Conservation (phyloP, 1,139 yeast genomes). For the Lodderomyces margitis region DNA sequence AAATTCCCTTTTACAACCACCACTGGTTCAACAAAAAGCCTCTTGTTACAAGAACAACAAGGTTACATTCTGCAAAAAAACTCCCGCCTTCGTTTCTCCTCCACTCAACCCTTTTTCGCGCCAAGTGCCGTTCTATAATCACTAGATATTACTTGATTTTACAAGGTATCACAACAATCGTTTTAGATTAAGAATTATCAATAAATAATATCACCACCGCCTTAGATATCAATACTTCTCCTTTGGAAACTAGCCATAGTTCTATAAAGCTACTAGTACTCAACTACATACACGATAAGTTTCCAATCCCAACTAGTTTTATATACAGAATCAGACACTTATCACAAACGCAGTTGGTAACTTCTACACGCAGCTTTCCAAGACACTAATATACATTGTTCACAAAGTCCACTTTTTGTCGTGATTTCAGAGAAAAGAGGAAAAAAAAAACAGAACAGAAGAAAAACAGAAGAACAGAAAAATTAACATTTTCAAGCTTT, state of each 20-base stretch:
- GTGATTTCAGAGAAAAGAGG: neutral
- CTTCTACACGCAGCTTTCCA: too few relatives aligned
- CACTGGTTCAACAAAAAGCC: too few relatives aligned
- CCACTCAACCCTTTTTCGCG: neutral
- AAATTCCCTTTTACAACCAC: neutral
- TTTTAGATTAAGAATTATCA: neutral
- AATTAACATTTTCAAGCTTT: too few relatives aligned
- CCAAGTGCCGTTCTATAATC: neutral
- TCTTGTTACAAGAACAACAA: neutral
- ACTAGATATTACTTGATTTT: too few relatives aligned
- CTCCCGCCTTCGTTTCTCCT: neutral
- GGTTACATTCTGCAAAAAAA: neutral
- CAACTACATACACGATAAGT: too few relatives aligned
- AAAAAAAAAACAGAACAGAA: neutral
- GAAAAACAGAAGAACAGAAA: too few relatives aligned
- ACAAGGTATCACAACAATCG: too few relatives aligned
- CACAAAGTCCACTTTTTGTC: neutral
- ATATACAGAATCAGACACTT: neutral
- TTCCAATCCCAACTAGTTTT: too few relatives aligned
- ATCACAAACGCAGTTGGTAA: neutral
- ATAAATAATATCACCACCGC: too few relatives aligned
- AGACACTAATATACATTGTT: too few relatives aligned
- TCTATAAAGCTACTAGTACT: too few relatives aligned
- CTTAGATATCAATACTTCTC: too few relatives aligned
- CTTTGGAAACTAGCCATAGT: neutral